Base-by-base conservation (phyloP, 2,329 filamentous ascomycete species). In the Dactylellina haptotyla region DNA sequence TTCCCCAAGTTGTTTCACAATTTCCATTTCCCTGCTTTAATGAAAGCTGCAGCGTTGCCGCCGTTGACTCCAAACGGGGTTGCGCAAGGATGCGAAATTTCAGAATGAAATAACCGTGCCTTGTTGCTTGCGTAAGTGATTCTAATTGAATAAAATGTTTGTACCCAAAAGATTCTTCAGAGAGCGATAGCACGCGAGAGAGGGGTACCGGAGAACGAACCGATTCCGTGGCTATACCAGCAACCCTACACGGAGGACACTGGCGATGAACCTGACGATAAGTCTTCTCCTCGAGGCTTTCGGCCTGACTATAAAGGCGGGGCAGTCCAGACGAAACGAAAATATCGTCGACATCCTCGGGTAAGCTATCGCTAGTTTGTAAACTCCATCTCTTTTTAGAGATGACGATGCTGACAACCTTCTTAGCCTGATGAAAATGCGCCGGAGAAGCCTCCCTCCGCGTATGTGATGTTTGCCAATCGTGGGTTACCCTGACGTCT, bases 401-500 rank as follows among this genome's bases (percentile, higher is more conserved):
- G 23, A 59, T 18, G 4, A n/a, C 26, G 34, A 28, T 25, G 18
- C 53, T 63, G 20, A 65, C 48, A 18, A 34, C 14, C 23, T 30
- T 32, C 30, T 26, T 78, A 92, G 87, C 84, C 90, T 2, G 91
- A 95, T 77, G 89, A 92, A 69, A 88, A 91, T 81, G 91, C 91
- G 0, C 91, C 91, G 1, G 90, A 93, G 78, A 85, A 91, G 23
- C 90, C 91, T 0, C 90, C 90, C 0, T 94, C 91, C 3, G 91
- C 91, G 54, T 94, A 94, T 81, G 91, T 94, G 10, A 86, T 94
- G 14, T 95, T 95, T 78, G 93, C 91, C 0, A 94, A 94, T 77
- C 91, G 89, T 91, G 81, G 83, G 89, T 84, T 30, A 4, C 56
- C 39, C 56, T 25, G 56, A 53, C 20, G 23, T 46, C 32, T 6